Evolutionary conservation across 1,284 basidiomycete genomes (phyloP), one percentile per base, ranked within the genome.

Genomic region (Trametes sp.): DNA sequence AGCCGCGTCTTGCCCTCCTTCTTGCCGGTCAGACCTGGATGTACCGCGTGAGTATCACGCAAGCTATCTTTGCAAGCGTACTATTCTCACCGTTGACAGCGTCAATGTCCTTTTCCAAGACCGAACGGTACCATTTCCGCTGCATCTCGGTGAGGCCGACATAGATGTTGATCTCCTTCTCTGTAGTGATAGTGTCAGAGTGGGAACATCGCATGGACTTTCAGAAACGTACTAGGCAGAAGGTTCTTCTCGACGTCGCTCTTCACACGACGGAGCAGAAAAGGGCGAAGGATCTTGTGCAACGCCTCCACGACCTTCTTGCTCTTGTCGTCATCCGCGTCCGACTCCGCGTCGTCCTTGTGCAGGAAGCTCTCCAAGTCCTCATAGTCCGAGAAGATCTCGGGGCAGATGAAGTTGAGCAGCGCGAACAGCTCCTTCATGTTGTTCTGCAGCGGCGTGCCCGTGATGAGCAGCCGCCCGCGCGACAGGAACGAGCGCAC

Each of bases 161-260:
- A 69, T 99, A 99, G 60, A 99, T 94, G 75, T 99, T 99, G 77
- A 99, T 96, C 75, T 99, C 98, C 83, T 99, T 99, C 81, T 99
- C 92, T 94, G 70, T 59, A 63, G 56, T 26, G 8, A 8, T 44
- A 72, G 50, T 74, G 59, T 31, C 29, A 58, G 48, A 36, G 31
- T 44, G 29, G 41, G 11, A 50, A 26, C 62, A 36, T 38, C 23
- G 44, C 56, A 9, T 6, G 38, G 0, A 23, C 41, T 54, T 50
- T n/a, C n/a, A 26, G 28, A 6, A 4, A 78, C 87, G 58, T 73
- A 90, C 92, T 98, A 2, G 98, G 97, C 65, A 99, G 77, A 33
- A 99, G 82, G 65, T 88, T 94, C 82, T 98, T 98, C 82, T 99
- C 97, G 3, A 99, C 98, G 74, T 99, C 98, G 14, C 92, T 86